Base-by-base conservation (phyloP, 352 stramenopile species). In the Phytophthora lateralis region DNA sequence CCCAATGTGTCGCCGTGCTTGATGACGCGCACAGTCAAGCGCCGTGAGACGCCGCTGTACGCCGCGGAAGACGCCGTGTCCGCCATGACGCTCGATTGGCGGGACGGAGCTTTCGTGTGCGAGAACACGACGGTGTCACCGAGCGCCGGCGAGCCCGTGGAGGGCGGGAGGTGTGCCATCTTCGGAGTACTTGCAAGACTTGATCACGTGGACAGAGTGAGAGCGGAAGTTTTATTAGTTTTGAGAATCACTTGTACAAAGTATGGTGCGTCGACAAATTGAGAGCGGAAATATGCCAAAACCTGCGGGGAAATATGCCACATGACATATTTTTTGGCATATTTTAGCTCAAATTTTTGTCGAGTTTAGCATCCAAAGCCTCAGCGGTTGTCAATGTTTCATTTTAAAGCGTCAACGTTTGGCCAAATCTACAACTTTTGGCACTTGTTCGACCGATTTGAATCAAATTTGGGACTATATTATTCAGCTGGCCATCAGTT, bases 41-140 rank as follows among this genome's bases (percentile, higher is more conserved):
- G 45, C 49, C 14, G 3, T 35, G 20, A 14, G 42, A 27, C n/a
- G 39, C 47, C 30, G 68, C 27, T 32, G 27, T 2, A 32, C 7
- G 10, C 32, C 4, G 10, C 14, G 32, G 32, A 15, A 12, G 32
- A n/a, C 3, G 58, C 56, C 4, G 60, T 49, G 1, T 52, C 51
- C 11, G 63, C 59, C n/a, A 64, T 55, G 17, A 69, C 34, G n/a
- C 30, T 52, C 60, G 57, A 80, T 24, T 60, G 77, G 51, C 66
- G 66, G 48, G 73, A 80, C 20, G 73, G 77, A 11, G 80, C 59
- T 44, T 86, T 88, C 15, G 80, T 72, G 53, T 80, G 65, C 45
- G 79, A 78, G 63, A 89, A 89, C 18, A 89, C 77, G 26, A 89
- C 73, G 0, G 80, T 85, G 57, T 89, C 80, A 52, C 77, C 81